Evolutionary conservation across 306 rosid species (phyloP).

Genomic region (Bauhinia variegata): DNA sequence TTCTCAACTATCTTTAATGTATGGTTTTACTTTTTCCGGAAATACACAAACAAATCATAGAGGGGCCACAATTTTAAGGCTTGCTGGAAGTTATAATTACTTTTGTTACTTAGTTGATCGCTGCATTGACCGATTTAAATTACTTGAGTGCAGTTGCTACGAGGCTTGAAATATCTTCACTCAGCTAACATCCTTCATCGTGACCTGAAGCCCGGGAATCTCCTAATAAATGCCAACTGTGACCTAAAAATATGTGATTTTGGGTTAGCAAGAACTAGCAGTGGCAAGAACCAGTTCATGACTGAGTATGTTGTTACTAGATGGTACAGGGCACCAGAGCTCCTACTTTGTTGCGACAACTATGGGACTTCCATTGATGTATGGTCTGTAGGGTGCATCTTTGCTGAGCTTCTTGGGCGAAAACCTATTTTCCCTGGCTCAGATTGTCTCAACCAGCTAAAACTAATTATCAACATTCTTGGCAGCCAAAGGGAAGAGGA

Average conservation of each 20-base stretch:
- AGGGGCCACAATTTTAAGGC: constrained; percentile 2
- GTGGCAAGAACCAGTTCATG: constrained; percentile 86
- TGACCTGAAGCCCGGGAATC: constrained; percentile 95
- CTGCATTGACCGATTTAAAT: constrained; percentile 39
- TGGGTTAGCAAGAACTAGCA: constrained; percentile 85
- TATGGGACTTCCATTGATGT: constrained; percentile 90
- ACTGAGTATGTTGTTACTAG: constrained; percentile 96
- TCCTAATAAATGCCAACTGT: constrained; percentile 88
- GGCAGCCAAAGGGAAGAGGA: constrained; percentile 96
- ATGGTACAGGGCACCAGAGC: constrained; percentile 97
- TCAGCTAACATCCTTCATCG: constrained; percentile 96
- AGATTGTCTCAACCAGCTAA: constrained; percentile 88
- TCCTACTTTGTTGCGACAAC: constrained; percentile 91
- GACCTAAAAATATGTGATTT: constrained; percentile 95
- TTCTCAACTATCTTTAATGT: neutral
- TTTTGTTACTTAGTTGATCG: constrained; percentile 26
- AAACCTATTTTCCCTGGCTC: constrained; percentile 89
- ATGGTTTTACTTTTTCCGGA: neutral
- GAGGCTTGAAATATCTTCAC: constrained; percentile 90
- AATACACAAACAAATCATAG: constrained; percentile 12
- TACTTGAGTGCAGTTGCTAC: constrained; percentile 70
- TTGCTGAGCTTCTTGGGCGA: constrained; percentile 89
- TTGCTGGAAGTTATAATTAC: neutral
- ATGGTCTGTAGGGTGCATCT: constrained; percentile 97
- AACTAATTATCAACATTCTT: constrained; percentile 74